These are phyloP conservation scores for Pharus latifolius DNA, from an alignment of 176 grass and related monocot genomes.

Conservation along the genomic window DNA sequence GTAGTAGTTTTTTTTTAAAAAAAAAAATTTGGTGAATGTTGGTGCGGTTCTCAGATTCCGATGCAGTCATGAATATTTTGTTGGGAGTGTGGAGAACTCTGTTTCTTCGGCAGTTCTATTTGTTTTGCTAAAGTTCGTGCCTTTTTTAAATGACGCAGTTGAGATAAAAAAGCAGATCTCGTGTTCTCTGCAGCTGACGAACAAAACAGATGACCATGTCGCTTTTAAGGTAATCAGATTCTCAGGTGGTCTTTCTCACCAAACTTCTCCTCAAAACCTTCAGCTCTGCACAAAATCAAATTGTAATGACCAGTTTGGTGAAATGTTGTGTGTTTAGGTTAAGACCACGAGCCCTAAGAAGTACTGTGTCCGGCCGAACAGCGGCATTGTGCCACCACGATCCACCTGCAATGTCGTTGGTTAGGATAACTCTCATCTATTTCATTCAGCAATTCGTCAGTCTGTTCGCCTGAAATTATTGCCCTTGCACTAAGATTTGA, in stretches of 20 bases:
- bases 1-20: not conserved
- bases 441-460: not conserved
- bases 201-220: conserved; percentile 57
- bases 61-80: not conserved
- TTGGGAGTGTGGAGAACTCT: not conserved
- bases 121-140: not conserved
- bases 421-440: conserved; percentile 4
- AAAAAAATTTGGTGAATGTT: not conserved
- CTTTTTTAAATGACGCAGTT: conserved; percentile 23
- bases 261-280: not conserved
- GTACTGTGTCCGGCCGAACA: conserved; percentile 87
- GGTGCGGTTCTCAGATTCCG: conserved; percentile 3
- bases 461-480: not conserved
- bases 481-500: not conserved
- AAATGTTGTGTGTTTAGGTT: conserved; percentile 42
- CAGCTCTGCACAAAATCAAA: not conserved
- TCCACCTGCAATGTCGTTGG: conserved; percentile 75
- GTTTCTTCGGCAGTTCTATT: not conserved
- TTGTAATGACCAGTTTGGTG: not conserved
- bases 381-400: conserved; percentile 56
- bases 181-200: conserved; percentile 68
- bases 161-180: conserved; percentile 92
- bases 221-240: conserved; percentile 62
- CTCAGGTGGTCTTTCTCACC: not conserved
- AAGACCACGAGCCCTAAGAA: conserved; percentile 96